Evolutionary conservation across 305 asterid genomes (phyloP), one percentile per base, ranked within the genome.

Genomic region (Petunia hybrid): DNA sequence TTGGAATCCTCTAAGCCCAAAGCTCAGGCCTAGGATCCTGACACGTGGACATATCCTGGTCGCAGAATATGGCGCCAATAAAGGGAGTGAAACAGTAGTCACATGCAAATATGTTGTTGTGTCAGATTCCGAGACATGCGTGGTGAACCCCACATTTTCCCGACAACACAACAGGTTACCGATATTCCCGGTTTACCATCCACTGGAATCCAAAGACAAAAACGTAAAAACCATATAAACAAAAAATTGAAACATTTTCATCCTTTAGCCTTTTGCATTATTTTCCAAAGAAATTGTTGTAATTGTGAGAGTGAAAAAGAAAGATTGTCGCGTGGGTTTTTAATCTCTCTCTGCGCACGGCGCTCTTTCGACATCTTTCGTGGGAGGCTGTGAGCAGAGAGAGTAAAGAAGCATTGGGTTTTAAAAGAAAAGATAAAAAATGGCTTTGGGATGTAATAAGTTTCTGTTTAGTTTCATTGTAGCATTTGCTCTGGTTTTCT

Each of bases 11-110:
- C 13, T 48, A 2, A 8, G 55, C 55, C 4, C 55, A 48, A 8
- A 48, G 9, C 13, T 48, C 55, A 7, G 0, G 55, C 55, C 8
- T 0, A 8, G 3, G 39, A 73, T 59, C 45, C 3, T 12, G 38
- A 5, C 71, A 80, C 79, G 61, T 68, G 83, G 42, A 36, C 1
- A 10, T 13, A 80, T 35, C 1, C 1, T 42, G 4, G 48, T 9
- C 64, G 51, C 8, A 22, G 39, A 59, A 60, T 70, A 66, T 80
- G 79, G 79, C 73, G 79, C 79, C 71, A 59, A 80, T 14, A 1
- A 60, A 55, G 48, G 3, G 2, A 8, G 14, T 22, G 55, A 48
- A 48, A 48, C 56, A 51, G 3, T 51, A 46, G 10, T 51, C 56
- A 51, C 56, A 51, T 9, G 56, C 56, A 10, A 51, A 8, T 46